Conservation (phyloP, 257 asterid species). For the Primulina huaijiensis region DNA sequence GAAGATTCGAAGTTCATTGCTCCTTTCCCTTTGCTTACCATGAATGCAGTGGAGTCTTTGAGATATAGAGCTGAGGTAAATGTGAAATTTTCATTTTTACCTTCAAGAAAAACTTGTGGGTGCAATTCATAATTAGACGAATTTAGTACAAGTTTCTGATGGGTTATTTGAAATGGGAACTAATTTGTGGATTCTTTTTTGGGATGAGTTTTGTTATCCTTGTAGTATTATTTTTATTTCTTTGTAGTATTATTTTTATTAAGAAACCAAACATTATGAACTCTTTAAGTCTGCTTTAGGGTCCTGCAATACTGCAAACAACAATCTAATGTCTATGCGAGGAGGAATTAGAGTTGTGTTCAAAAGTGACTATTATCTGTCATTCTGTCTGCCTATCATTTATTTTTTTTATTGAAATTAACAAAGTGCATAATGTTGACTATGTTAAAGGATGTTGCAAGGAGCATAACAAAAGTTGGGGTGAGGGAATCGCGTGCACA, state of each 20-base stretch:
- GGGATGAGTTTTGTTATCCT: neutral
- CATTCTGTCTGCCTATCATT: neutral
- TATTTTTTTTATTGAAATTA: slow-evolving; percentile 7
- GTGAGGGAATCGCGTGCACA: slow-evolving; percentile 84
- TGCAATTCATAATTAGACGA: slow-evolving; percentile 6
- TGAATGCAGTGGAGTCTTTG: slow-evolving; percentile 85
- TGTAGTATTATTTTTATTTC: neutral
- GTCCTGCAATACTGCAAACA: neutral
- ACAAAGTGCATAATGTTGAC: slow-evolving; percentile 16
- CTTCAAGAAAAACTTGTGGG: slow-evolving; percentile 10
- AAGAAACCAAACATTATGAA: neutral
- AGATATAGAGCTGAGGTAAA: slow-evolving; percentile 96
- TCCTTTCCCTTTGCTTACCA: slow-evolving; percentile 80
- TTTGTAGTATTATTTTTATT: neutral
- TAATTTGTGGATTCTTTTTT: slow-evolving; percentile 1
- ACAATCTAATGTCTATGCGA: neutral
- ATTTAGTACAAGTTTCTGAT: neutral
- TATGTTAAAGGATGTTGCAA: slow-evolving; percentile 71
- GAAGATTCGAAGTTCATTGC: slow-evolving; percentile 69
- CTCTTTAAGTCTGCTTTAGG: slow-evolving; percentile 2
- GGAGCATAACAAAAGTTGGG: slow-evolving; percentile 81
- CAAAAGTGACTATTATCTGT: neutral
- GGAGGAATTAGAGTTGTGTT: neutral
- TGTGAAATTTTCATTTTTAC: slow-evolving; percentile 1
- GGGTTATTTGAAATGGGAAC: neutral